Conservation (phyloP, 2,329 filamentous ascomycete species). For the Cytospora chrysosperma region DNA sequence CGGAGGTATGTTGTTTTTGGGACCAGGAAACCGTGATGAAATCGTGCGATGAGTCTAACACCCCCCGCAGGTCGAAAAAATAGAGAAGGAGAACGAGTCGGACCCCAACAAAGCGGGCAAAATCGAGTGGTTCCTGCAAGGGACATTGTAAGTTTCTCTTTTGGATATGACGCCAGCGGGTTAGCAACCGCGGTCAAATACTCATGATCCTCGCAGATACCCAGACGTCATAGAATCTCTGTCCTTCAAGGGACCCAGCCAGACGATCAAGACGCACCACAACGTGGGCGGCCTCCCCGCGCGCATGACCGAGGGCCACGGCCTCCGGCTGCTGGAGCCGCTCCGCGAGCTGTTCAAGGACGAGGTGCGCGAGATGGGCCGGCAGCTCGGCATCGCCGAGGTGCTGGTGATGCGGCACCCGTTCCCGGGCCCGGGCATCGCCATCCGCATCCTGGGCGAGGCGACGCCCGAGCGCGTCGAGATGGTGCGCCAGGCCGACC, state of each 20-base stretch:
- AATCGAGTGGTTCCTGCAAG: conserved; percentile 85
- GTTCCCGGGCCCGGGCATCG: conserved; percentile 68
- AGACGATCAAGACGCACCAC: conserved; percentile 45
- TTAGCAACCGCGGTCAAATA: neutral
- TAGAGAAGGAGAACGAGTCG: conserved; percentile 49
- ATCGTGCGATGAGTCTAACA: neutral
- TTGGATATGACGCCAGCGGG: neutral
- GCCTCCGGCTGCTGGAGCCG: conserved; percentile 70
- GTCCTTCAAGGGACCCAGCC: conserved; percentile 48
- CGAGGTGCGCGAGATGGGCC: conserved; percentile 70
- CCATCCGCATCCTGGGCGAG: conserved; percentile 79
- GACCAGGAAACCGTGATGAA: neutral
- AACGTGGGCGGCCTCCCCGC: conserved; percentile 13
- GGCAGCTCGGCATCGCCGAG: conserved; percentile 67
- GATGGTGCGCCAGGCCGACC: conserved; percentile 74
- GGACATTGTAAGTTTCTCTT: conserved; percentile 62
- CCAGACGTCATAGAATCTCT: conserved; percentile 45
- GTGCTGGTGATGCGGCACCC: conserved; percentile 78
- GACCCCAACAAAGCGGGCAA: conserved; percentile 57
- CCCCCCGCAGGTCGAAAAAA: conserved; percentile 34
- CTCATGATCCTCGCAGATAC: conserved; percentile 11
- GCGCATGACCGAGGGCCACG: conserved; percentile 6
- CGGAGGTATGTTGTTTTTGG: neutral
- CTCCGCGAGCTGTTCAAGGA: conserved; percentile 82
- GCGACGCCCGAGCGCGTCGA: conserved; percentile 76